A percentile compares a stretch with the other conserved stretches of the same genome.
phyloP scores from a whole-genome alignment of 108 stramenopile species.

The Skeletonema menzelii region DNA sequence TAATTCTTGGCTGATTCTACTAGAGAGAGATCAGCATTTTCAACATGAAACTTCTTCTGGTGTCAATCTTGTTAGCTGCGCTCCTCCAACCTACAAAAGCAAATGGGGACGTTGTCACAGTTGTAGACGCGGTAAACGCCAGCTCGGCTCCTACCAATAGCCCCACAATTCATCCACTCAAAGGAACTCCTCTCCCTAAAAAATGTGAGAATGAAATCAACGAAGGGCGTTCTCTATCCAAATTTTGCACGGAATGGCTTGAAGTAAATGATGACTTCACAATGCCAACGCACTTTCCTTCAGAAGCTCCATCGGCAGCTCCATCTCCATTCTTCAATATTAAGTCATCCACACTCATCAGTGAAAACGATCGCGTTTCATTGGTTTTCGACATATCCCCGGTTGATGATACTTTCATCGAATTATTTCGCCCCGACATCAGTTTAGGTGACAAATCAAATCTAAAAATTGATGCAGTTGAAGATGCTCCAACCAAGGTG shows the following conservation, averaged over 20 bases:
- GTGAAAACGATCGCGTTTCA: background rate
- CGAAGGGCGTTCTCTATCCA: background rate
- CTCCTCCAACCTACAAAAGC: background rate
- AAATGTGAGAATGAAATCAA: background rate
- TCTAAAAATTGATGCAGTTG: background rate
- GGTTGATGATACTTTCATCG: background rate
- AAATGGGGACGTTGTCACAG: background rate
- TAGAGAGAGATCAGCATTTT: background rate
- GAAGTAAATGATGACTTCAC: background rate
- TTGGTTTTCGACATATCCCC: background rate
- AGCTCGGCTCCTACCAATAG: background rate
- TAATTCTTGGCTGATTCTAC: no score
- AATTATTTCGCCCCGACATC: background rate
- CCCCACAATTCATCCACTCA: background rate
- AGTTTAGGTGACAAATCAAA: background rate
- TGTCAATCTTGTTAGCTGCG: background rate
- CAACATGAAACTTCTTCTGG: background rate
- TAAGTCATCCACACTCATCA: background rate
- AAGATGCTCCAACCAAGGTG: conserved; percentile 1
- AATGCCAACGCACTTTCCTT: background rate
- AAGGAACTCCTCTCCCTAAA: background rate
- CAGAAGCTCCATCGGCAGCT: background rate
- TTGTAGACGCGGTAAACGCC: background rate
- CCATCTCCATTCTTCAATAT: background rate
- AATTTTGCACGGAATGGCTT: background rate